phyloP scores from a whole-genome alignment of 805 yeast species.

The Zygotorulaspora danielsina region DNA sequence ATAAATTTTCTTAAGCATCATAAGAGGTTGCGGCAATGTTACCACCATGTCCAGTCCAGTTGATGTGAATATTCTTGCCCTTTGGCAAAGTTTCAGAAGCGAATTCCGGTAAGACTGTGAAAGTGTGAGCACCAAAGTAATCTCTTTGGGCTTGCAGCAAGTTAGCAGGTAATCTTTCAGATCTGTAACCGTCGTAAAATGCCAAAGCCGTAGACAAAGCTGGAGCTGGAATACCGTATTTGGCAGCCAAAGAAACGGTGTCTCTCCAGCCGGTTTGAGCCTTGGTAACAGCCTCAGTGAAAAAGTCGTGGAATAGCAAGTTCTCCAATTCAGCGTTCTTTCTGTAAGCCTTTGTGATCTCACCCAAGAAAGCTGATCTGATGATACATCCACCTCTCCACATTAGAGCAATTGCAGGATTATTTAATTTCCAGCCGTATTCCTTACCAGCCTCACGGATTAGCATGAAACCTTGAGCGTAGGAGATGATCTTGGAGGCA shows the following conservation, averaged over 20 bases:
- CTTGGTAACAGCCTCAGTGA: constrained; percentile 82
- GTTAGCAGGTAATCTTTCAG: constrained; percentile 93
- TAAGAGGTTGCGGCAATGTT: constrained; percentile 92
- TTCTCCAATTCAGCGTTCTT: constrained; percentile 90
- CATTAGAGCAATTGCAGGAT: constrained; percentile 98
- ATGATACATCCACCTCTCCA: constrained; percentile 99
- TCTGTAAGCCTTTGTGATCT: constrained; percentile 95
- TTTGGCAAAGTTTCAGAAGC: constrained; percentile 74
- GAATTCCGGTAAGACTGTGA: constrained; percentile 85
- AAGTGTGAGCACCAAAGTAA: constrained; percentile 99
- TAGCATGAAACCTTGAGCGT: constrained; percentile 99
- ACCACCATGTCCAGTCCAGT: constrained; percentile 99
- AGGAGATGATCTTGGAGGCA: constrained; percentile 97
- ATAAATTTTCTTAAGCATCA: constrained; percentile 57
- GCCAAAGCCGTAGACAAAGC: constrained; percentile 95
- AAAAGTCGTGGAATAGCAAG: constrained; percentile 93
- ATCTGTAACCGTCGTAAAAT: constrained; percentile 98
- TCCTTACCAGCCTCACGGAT: constrained; percentile 97
- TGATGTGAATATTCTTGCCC: constrained; percentile 83
- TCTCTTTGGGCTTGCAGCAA: constrained; percentile 99
- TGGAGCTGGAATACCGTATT: constrained; percentile 93
- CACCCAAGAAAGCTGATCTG: constrained; percentile 96
- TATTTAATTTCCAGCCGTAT: constrained; percentile 94
- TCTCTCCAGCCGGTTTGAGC: constrained; percentile 97
- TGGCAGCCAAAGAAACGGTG: constrained; percentile 70